Evolutionary conservation across 305 asterid genomes (phyloP).

Genomic region (Fraxinus velutina): DNA sequence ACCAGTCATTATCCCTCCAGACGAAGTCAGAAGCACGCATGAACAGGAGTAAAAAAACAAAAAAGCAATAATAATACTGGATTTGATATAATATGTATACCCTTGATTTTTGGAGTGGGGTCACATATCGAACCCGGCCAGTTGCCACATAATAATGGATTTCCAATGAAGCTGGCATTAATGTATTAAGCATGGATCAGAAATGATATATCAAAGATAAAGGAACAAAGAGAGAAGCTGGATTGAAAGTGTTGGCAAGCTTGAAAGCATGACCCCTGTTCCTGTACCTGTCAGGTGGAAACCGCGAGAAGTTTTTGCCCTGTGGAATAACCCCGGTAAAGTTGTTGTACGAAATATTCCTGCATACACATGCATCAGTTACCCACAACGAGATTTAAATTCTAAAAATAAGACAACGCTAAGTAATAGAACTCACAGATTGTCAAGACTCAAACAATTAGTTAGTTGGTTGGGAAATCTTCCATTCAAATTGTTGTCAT

Average conservation of each 20-base stretch:
- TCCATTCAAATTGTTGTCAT: slow-evolving; percentile 67
- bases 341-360: slow-evolving; percentile 87
- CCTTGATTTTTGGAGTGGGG: slow-evolving; percentile 62
- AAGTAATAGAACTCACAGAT: slow-evolving; percentile 50
- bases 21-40: neutral
- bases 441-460: slow-evolving; percentile 78
- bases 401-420: neutral
- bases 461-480: slow-evolving; percentile 71
- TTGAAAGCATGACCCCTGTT: neutral
- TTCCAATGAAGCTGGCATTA: slow-evolving; percentile 69
- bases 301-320: slow-evolving; percentile 73
- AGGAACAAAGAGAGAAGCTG: neutral
- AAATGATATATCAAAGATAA: neutral
- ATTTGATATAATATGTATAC: slow-evolving; percentile 28
- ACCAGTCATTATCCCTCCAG: neutral
- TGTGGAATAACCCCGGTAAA: slow-evolving; percentile 71
- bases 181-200: neutral
- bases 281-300: slow-evolving; percentile 73
- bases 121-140: slow-evolving; percentile 88
- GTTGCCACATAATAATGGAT: slow-evolving; percentile 75
- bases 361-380: slow-evolving; percentile 30
- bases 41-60: neutral
- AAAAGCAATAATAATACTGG: neutral
- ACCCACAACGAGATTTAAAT: neutral
- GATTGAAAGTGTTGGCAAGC: neutral